Conservation (phyloP, 257 asterid genomes). For the Echites panduratus region DNA sequence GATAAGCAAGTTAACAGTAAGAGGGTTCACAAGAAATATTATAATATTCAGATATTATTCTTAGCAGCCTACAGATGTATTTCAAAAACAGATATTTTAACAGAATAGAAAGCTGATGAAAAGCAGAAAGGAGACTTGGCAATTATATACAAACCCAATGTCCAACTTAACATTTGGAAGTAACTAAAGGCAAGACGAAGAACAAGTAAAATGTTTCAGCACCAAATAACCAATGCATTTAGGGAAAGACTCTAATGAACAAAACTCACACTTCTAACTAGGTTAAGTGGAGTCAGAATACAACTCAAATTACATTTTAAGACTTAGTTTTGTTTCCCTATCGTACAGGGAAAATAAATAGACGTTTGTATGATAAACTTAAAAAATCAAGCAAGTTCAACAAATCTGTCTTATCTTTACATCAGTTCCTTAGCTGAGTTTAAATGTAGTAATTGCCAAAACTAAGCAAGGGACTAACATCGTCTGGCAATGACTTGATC, state of each 20-base stretch:
- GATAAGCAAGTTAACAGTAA: neutral
- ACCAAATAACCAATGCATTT: neutral
- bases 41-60: neutral
- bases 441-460: neutral
- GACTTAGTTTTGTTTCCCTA: neutral
- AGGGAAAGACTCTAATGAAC: neutral
- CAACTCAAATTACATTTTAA: neutral
- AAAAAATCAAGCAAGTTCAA: slow-evolving; percentile 2
- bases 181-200: neutral
- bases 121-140: neutral
- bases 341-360: neutral
- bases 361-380: neutral
- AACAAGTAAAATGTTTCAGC: neutral
- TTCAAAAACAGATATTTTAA: neutral
- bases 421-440: neutral
- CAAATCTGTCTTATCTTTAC: neutral
- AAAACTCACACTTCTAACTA: neutral
- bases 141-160: neutral
- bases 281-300: neutral
- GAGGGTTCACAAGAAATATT: neutral
- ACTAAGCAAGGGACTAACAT: neutral
- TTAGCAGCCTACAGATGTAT: too few relatives aligned
- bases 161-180: neutral
- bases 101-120: neutral
- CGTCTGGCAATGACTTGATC: slow-evolving; percentile 31